Evolutionary conservation across 1,284 basidiomycete species (phyloP).

Genomic region (Fomitiporia mediterranea): DNA sequence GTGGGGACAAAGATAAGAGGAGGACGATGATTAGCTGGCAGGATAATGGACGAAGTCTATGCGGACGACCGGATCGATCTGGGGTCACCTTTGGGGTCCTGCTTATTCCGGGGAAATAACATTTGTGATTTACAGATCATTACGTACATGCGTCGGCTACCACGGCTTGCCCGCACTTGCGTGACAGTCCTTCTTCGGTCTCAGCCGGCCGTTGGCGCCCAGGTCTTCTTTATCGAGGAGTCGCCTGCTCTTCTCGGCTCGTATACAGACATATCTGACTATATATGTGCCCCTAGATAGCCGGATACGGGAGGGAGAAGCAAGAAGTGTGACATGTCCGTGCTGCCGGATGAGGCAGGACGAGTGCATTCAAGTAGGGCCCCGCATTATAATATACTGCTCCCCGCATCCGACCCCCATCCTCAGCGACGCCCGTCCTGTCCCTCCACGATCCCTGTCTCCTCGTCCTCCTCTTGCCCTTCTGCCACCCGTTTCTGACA

Average conservation of each 20-base stretch:
- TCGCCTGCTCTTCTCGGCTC: neutral
- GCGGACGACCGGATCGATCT: neutral
- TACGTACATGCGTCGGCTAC: neutral
- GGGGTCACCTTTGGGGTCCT: too few relatives aligned
- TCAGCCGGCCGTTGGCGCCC: neutral
- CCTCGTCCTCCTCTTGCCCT: neutral
- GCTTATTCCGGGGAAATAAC: slow-evolving; percentile 3
- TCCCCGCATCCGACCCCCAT: neutral
- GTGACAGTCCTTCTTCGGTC: neutral
- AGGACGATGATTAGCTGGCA: neutral
- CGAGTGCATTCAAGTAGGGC: neutral
- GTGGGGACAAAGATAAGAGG: neutral
- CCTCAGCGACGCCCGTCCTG: neutral
- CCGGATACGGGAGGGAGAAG: neutral
- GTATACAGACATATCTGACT: neutral
- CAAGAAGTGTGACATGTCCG: neutral
- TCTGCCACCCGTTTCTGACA: neutral
- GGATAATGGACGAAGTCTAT: neutral
- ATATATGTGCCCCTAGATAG: neutral
- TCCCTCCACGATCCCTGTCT: neutral
- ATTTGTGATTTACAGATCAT: neutral
- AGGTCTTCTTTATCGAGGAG: too few relatives aligned
- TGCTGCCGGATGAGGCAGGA: neutral
- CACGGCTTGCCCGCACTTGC: neutral
- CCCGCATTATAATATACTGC: neutral